These are phyloP conservation scores for Colletotrichum melonis DNA, from an alignment of 2,329 filamentous ascomycete species.

Conservation along the genomic window DNA sequence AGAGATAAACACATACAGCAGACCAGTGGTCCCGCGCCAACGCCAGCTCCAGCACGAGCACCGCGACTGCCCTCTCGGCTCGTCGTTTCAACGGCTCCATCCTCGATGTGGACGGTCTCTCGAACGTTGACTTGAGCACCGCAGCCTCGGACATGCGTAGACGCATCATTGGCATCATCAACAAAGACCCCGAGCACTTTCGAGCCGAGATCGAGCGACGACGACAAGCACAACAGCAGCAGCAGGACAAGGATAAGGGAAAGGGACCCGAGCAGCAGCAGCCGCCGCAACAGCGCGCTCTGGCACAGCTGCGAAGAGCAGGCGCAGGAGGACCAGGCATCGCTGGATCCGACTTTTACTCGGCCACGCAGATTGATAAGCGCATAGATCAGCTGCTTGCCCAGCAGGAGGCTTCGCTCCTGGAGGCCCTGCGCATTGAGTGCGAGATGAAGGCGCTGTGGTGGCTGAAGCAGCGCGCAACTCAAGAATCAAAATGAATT, in stretches of 20 bases:
- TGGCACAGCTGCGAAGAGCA: too few species aligned
- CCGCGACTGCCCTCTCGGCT: neutral
- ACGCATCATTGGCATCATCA: neutral
- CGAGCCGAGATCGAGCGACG: neutral
- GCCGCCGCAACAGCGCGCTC: neutral
- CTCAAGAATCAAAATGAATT: too few species aligned
- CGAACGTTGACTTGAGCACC: neutral
- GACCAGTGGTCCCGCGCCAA: too few species aligned
- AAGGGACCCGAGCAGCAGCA: neutral
- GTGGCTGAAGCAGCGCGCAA: neutral
- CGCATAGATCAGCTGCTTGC: neutral
- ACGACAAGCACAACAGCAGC: neutral
- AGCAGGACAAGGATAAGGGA: neutral
- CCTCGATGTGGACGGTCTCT: neutral
- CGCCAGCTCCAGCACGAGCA: too few species aligned
- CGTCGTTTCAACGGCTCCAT: neutral
- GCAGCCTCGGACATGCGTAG: neutral
- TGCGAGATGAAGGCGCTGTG: neutral
- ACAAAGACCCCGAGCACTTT: neutral
- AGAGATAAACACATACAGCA: neutral
- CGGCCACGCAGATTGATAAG: neutral
- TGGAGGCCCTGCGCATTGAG: neutral
- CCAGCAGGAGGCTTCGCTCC: neutral
- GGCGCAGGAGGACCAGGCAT: neutral
- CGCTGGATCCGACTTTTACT: neutral